A percentile compares a stretch with the other conserved stretches of the same genome.
Evolutionary conservation across 164 flowering plant species (phyloP).

Genomic region (Vitis vinifera): DNA sequence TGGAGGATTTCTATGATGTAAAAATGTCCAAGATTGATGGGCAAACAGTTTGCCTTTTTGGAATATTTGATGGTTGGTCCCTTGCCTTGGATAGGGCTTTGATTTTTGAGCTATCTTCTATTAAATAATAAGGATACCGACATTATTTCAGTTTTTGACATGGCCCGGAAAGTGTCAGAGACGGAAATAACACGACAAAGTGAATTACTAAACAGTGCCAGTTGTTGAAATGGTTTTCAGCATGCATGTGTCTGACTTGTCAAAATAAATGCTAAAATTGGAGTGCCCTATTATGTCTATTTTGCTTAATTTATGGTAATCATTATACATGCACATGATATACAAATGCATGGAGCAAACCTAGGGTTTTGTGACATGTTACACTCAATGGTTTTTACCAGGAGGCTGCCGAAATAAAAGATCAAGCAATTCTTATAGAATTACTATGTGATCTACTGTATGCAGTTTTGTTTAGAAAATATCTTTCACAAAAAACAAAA

Average conservation of each 20-base stretch:
- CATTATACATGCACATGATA: neutral
- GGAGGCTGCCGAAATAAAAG: neutral
- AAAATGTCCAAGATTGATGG: constrained; percentile 72
- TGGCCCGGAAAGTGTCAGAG: too few relatives aligned
- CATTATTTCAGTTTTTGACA: too few relatives aligned
- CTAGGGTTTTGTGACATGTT: neutral
- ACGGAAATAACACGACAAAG: too few relatives aligned
- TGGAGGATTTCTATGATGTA: constrained; percentile 95
- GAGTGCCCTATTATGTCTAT: neutral
- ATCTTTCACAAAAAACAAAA: neutral
- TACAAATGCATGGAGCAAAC: neutral
- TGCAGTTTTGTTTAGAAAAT: neutral
- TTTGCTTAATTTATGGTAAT: neutral
- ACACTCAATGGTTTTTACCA: neutral
- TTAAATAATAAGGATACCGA: too few relatives aligned
- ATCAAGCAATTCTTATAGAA: neutral
- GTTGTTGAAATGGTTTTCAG: neutral
- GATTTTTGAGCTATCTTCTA: neutral
- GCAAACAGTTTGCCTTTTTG: constrained; percentile 72
- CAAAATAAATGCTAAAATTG: neutral
- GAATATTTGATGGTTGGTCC: constrained; percentile 89
- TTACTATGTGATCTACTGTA: neutral
- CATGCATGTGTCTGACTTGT: neutral
- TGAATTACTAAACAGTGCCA: too few relatives aligned
- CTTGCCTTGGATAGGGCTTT: neutral